Evolutionary conservation across 2,329 filamentous ascomycete genomes (phyloP).

Genomic region (Talaromyces sp.): DNA sequence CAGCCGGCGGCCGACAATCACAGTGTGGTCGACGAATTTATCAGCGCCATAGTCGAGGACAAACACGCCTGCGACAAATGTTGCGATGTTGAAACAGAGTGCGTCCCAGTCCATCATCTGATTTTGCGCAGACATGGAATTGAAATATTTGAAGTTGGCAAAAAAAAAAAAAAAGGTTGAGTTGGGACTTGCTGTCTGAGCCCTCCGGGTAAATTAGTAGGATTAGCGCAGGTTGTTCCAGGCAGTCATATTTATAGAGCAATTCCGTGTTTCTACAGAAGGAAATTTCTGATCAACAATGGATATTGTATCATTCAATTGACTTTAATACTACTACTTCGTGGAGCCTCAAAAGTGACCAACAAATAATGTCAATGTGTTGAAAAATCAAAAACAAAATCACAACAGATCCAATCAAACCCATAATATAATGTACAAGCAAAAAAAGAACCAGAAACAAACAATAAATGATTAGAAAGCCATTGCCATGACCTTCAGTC

Average conservation of each 20-base stretch:
- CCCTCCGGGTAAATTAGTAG: too few species aligned
- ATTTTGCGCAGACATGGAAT: too few species aligned
- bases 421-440: neutral
- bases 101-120: constrained; percentile 25
- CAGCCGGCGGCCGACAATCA: constrained; percentile 41
- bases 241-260: too few species aligned
- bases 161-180: neutral
- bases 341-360: neutral
- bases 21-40: constrained; percentile 50
- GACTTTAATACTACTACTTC: neutral
- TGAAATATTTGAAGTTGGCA: neutral
- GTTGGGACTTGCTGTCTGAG: neutral
- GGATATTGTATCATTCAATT: neutral
- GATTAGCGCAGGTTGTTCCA: neutral
- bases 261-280: too few species aligned
- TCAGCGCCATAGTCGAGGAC: constrained; percentile 50
- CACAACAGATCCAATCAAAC: neutral
- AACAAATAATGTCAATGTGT: neutral
- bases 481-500: neutral
- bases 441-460: neutral
- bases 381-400: too few species aligned
- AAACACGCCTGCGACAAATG: constrained; percentile 41
- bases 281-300: neutral
- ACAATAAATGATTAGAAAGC: neutral
- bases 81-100: constrained; percentile 33